Percentiles rank a stretch among this genome's conserved stretches.
Conservation (phyloP, 257 asterid genomes). For the Echites panduratus region DNA sequence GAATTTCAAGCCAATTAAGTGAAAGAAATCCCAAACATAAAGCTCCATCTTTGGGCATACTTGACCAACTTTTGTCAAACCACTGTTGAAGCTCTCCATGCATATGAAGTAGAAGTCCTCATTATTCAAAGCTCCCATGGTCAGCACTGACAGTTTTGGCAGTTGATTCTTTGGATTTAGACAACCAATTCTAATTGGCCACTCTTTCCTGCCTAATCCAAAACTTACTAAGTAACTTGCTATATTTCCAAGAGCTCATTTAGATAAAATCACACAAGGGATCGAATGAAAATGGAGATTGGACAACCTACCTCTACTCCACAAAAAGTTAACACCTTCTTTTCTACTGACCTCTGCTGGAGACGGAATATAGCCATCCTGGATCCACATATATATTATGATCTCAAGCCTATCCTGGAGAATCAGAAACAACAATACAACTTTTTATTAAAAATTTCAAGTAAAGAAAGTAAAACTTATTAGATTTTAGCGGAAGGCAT, state of each 20-base stretch:
- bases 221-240: slow-evolving; percentile 23
- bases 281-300: slow-evolving; percentile 3
- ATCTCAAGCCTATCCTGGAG: slow-evolving; percentile 87
- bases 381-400: slow-evolving; percentile 60
- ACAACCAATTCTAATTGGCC: slow-evolving; percentile 78
- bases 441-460: background rate
- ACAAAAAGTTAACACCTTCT: slow-evolving; percentile 54
- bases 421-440: slow-evolving; percentile 13
- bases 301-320: slow-evolving; percentile 52
- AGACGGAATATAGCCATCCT: slow-evolving; percentile 57
- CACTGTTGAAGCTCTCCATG: slow-evolving; percentile 45
- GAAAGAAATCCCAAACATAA: background rate
- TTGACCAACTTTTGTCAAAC: slow-evolving; percentile 30
- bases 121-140: slow-evolving; percentile 43
- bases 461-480: background rate
- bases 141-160: slow-evolving; percentile 48
- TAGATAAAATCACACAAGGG: background rate
- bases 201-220: slow-evolving; percentile 51
- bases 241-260: slow-evolving; percentile 13
- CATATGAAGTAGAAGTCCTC: slow-evolving; percentile 63
- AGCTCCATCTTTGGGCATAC: slow-evolving; percentile 26
- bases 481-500: background rate
- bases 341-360: slow-evolving; percentile 85
- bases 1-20: background rate
- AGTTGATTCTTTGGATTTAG: slow-evolving; percentile 48